Evolutionary conservation across 495 filamentous ascomycete species (phyloP), one percentile per base, ranked within the genome.

Genomic region (Daldinia childiae): DNA sequence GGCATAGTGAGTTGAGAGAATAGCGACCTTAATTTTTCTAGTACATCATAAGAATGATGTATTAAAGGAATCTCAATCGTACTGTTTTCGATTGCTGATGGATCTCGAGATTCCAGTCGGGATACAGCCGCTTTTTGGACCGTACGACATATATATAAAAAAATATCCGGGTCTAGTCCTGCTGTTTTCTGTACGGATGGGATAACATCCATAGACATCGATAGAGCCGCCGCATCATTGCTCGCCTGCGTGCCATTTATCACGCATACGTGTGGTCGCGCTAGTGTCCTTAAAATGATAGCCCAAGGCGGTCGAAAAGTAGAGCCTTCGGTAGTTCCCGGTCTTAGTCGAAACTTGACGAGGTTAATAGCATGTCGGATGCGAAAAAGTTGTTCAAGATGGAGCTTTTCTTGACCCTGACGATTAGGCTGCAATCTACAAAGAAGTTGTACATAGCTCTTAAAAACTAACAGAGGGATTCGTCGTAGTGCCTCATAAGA

Each of bases 391-490:
- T 68, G 59, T 6, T 54, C 61, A 2, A 26, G 12, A 19, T n/a
- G 24, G 9, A 74, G 41, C 19, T 54, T 62, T 41, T 76, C 66
- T 4, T 51, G 4, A 3, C 50, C 68, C 24, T 27, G 67, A 15
- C 65, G 71, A 21, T 66, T 29, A 12, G 74, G 72, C 55, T 75
- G 57, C 45, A 78, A 57, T 27, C 62, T 72, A 64, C 82, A 83
- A 36, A 84, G 74, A 54, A 82, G 75, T 24, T 58, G 38, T 27
- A 84, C 79, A 66, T 82, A 84, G 17, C 78, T 79, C 45, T 74
- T 76, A 59, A 83, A 78, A 14, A 79, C 41, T 11, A 51, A 24
- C 6, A 69, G 68, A 14, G 78, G 78, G 1, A 80, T 64, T 26
- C 58, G 30, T 12, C 60, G 63, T 38, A 79, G 56, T 9, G 60